A percentile compares a stretch with the other conserved stretches of the same genome.
These are phyloP conservation scores for Coniochaeta hoffmannii DNA, from an alignment of 2,329 filamentous ascomycete genomes.

Conservation along the genomic window DNA sequence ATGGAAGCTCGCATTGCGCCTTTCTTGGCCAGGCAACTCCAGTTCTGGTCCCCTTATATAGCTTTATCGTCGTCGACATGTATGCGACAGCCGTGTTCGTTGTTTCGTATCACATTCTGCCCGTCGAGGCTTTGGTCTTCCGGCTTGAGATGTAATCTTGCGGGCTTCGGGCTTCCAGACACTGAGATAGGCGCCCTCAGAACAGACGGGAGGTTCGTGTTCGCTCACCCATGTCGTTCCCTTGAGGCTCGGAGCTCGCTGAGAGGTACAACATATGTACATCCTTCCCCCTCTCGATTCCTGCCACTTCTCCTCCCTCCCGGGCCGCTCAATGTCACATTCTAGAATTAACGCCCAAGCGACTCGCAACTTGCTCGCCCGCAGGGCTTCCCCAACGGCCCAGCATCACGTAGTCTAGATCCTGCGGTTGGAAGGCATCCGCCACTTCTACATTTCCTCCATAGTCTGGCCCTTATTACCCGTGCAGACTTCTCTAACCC, in stretches of 20 bases:
- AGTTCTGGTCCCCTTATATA: not conserved
- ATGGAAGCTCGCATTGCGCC: not conserved
- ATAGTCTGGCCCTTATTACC: not conserved
- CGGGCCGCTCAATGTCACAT: not conserved
- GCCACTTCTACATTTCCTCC: not conserved
- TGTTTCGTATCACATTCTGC: too few relatives aligned
- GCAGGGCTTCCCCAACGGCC: not conserved
- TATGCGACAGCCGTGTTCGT: too few relatives aligned
- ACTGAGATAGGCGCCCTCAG: too few relatives aligned
- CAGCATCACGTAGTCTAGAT: not conserved
- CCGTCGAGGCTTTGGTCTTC: too few relatives aligned
- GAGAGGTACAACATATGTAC: too few relatives aligned
- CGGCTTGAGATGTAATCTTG: too few relatives aligned
- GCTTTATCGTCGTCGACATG: too few relatives aligned
- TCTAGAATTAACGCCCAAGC: not conserved
- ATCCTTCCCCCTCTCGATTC: not conserved
- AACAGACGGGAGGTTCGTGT: too few relatives aligned
- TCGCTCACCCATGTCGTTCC: too few relatives aligned
- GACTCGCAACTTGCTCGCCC: not conserved
- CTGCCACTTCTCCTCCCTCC: not conserved
- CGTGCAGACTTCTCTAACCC: not conserved
- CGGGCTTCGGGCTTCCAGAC: too few relatives aligned
- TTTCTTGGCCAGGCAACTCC: not conserved
- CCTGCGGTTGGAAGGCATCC: not conserved
- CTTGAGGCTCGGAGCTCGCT: too few relatives aligned